A percentile compares a stretch with the other conserved stretches of the same genome.
Evolutionary conservation across 176 grass and related monocot species (phyloP).

Genomic region (Microstegium vimineum): DNA sequence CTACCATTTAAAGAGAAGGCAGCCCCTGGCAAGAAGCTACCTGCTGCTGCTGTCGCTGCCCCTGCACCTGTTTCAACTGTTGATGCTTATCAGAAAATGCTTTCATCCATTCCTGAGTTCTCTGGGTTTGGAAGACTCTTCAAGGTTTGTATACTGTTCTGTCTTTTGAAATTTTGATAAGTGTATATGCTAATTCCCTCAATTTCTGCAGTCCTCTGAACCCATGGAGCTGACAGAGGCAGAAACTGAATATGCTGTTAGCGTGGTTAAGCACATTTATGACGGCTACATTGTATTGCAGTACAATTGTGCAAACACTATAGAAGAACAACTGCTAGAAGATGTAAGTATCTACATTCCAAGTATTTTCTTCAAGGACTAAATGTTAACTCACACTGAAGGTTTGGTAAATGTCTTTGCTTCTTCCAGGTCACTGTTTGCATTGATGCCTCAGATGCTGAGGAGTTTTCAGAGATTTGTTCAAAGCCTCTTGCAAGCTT

Average conservation of each 20-base stretch:
- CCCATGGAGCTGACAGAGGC: slow-evolving; percentile 91
- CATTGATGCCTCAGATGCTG: slow-evolving; percentile 77
- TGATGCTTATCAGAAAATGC: slow-evolving; percentile 85
- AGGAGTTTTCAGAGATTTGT: slow-evolving; percentile 72
- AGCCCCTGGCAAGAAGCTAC: slow-evolving; percentile 65
- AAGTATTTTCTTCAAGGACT: slow-evolving; percentile 23
- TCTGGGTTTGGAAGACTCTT: slow-evolving; percentile 75
- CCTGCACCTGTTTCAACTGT: slow-evolving; percentile 57
- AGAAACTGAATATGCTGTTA: slow-evolving; percentile 92
- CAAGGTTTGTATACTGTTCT: slow-evolving; percentile 57
- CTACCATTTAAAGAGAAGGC: slow-evolving; percentile 78
- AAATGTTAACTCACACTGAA: slow-evolving; percentile 2
- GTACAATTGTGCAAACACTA: slow-evolving; percentile 96
- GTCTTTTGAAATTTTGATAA: slow-evolving; percentile 9
- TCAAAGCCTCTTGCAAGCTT: slow-evolving; percentile 73
- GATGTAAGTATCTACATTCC: slow-evolving; percentile 44
- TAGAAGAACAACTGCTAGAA: slow-evolving; percentile 83
- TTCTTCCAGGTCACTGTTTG: slow-evolving; percentile 78
- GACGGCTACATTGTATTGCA: slow-evolving; percentile 74
- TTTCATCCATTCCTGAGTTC: slow-evolving; percentile 91
- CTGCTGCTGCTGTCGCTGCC: slow-evolving; percentile 30
- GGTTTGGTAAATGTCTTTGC: slow-evolving; percentile 20
- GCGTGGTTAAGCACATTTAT: slow-evolving; percentile 92
- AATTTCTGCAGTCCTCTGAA: slow-evolving; percentile 60
- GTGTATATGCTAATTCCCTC: slow-evolving; percentile 23